Evolutionary conservation across 495 filamentous ascomycete species (phyloP).

Genomic region (Ascodesmis nigricans): DNA sequence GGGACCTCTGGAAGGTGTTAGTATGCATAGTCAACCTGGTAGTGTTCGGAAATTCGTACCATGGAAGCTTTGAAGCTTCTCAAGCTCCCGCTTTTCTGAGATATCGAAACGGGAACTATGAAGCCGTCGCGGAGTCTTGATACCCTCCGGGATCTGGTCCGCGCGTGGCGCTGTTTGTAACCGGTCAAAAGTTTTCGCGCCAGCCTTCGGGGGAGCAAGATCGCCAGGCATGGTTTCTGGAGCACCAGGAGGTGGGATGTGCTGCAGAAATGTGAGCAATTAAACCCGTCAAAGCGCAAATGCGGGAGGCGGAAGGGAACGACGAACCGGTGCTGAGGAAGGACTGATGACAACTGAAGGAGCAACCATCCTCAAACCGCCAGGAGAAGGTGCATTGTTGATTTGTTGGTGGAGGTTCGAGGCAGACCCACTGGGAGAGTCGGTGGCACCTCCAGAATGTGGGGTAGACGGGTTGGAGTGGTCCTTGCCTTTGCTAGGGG

Average conservation of each 20-base stretch:
- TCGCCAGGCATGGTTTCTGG: constrained; percentile 97
- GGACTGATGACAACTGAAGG: constrained; percentile 93
- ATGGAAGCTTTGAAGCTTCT: constrained; percentile 96
- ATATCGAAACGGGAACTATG: constrained; percentile 97
- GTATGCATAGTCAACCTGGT: no score
- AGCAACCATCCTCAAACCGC: constrained; percentile 27
- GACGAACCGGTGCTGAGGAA: constrained; percentile 60
- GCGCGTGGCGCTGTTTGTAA: constrained; percentile 74
- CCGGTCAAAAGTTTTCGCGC: constrained; percentile 76
- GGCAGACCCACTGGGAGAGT: constrained; percentile 11
- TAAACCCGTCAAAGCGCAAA: constrained; percentile 8
- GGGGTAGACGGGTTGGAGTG: constrained; percentile 25
- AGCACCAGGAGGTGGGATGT: constrained; percentile 78
- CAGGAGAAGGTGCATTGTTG: constrained; percentile 14
- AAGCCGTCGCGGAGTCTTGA: constrained; percentile 84
- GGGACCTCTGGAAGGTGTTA: constrained; percentile 43
- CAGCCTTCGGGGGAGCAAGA: constrained; percentile 74
- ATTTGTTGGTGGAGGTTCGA: constrained; percentile 19
- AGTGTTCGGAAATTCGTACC: constrained; percentile 12
- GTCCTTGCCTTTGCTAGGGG: constrained; percentile 26
- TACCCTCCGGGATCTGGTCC: constrained; percentile 70
- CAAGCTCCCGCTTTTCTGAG: constrained; percentile 83
- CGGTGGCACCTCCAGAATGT: constrained; percentile 19
- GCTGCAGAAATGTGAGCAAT: constrained; percentile 37
- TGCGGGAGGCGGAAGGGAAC: constrained; percentile 3